Base-by-base conservation (phyloP, 225 moss, liverwort and hornwort species). In the Ulota crispa region DNA sequence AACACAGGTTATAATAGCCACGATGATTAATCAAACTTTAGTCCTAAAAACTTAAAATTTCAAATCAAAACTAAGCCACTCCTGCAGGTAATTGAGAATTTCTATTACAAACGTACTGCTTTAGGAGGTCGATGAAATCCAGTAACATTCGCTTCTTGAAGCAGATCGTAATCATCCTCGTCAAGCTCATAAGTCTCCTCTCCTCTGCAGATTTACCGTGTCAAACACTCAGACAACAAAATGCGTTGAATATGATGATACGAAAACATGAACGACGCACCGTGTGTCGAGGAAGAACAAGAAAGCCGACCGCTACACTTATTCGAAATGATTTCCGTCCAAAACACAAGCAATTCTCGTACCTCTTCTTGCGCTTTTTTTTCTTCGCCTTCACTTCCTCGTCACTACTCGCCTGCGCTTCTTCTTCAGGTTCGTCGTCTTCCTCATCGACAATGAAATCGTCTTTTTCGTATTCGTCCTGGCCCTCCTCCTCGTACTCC, bases 401-500 rank as follows among this genome's bases (percentile, higher is more conserved):
- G 61, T 94, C 93, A 64, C 89, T 89, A 81, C 86, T 94, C 64
- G 63, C 87, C 68, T 87, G 88, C 24, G 88, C 50, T 37, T 85
- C 95, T 69, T 93, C 98, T 62, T 92, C 94, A 10, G 89, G 90
- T 67, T 95, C 95, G 8, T 95, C 94, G 69, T 95, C 95, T 85
- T 96, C 96, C 85, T 92, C 94, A 26, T 95, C 94, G 4, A 96
- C 99, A 13, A 99, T 99, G 64, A 99, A 96, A 20, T 89, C 96
- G 80, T 94, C 99, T 83, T 96, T 99, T 79, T 96, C 99, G 24
- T 96, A 99, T 80, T 94, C 95, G 81, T 98, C 98, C 85, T 94
- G 91, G 5, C 91, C 97, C 85, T 98, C 96, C 73, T 88, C 96
- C 83, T 92, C 90, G 80, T 96, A 94, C 87, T 95, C 94, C 78